Evolutionary conservation across 495 filamentous ascomycete species (phyloP).

Genomic region (Podospora anserina): DNA sequence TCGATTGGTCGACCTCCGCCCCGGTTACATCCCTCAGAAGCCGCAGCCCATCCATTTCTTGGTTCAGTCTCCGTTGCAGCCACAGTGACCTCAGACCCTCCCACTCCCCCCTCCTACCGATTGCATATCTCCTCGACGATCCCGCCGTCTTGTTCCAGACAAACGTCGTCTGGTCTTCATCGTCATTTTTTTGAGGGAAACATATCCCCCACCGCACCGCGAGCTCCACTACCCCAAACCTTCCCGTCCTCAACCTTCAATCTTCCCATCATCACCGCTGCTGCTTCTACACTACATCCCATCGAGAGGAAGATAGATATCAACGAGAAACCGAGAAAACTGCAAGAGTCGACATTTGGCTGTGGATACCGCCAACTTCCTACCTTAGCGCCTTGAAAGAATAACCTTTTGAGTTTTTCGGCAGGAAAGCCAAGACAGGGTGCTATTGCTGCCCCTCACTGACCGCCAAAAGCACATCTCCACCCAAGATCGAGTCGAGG

Average conservation of each 20-base stretch:
- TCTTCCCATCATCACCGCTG: not conserved
- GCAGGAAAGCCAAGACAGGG: conserved; percentile 5
- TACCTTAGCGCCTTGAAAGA: not conserved
- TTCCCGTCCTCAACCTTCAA: no score
- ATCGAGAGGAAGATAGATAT: no score
- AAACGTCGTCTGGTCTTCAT: conserved; percentile 3
- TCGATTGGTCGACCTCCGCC: not conserved
- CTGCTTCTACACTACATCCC: not conserved
- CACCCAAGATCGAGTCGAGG: not conserved
- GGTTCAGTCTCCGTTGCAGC: conserved; percentile 23
- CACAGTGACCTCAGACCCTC: conserved; percentile 29
- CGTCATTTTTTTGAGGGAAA: not conserved
- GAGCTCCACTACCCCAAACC: not conserved
- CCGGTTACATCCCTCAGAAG: conserved; percentile 13
- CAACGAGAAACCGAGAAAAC: not conserved
- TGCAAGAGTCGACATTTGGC: not conserved
- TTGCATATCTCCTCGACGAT: conserved; percentile 20
- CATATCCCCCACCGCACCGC: not conserved
- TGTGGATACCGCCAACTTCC: not conserved
- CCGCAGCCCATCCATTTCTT: conserved; percentile 21
- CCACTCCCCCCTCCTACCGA: not conserved
- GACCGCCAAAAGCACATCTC: not conserved
- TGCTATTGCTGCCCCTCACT: conserved; percentile 2
- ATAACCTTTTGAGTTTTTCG: not conserved
- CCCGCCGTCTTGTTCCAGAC: conserved; percentile 14